Evolutionary conservation across 129 eudicot species (phyloP), one percentile per base, ranked within the genome.

Genomic region (Centaurea solstitialis): DNA sequence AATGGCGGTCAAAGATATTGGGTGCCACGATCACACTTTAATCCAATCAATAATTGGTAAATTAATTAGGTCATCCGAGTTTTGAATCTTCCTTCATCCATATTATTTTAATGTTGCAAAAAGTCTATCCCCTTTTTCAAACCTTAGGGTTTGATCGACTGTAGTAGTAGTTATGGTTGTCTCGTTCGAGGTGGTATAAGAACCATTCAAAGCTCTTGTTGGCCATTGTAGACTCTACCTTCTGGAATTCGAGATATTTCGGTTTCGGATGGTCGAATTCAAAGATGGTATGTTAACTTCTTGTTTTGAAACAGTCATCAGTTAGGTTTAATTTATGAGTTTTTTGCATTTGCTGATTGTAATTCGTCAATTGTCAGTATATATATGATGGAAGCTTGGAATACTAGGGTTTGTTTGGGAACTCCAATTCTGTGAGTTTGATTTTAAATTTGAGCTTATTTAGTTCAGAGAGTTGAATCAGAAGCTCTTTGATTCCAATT

Each of bases 11-110:
- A 23, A 68, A 68, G 21, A 78, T 67, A 78, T 43, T 78, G 81
- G 68, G 47, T 78, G 50, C 47, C 81, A 78, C 81, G 81, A 71
- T 68, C 67, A 67, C 74, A 77, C 30, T 65, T 66, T 69, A 71
- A 53, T 71, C 75, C 30, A 21, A 9, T 71, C 75, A 38, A 41
- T 50, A 50, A 50, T 50, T 50, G 20, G n/a, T 15, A 50, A 50
- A 15, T 15, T 50, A 50, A 15, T 15, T 50, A 15, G 21, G 62
- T 50, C 20, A 50, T 50, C 62, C 20, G 15, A 50, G 61, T 50
- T 50, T 50, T 50, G 57, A 45, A 45, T 45, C 57, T 10, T 45
- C 57, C 57, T 37, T 57, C 28, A 28, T 21, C 65, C 76, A 78
- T 47, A 79, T 47, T 10, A 18, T 26, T 33, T 62, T 65, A 38